Base-by-base conservation (phyloP, 2,329 filamentous ascomycete species). In the Claviceps sorghi region DNA sequence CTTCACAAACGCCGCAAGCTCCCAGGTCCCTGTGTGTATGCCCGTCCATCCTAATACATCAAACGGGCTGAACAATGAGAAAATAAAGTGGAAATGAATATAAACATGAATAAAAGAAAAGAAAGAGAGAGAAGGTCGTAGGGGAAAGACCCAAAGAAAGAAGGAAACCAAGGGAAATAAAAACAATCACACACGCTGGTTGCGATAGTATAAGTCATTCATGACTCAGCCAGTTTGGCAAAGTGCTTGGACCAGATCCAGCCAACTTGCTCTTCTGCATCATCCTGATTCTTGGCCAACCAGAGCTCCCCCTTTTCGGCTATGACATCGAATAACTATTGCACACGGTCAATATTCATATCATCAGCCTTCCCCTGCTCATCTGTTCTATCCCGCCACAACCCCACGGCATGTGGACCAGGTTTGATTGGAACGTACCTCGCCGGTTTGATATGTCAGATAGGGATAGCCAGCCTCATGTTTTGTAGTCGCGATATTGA, bases 231-330 rank as follows among this genome's bases (percentile, higher is more conserved):
- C 57, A 82, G 63, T 64, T 79, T 80, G 51, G 85, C 85, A 74
- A 98, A 98, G 71, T 98, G 93, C 68, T 96, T 96, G 62, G 90
- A 95, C 93, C 93, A 98, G 62, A 98, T 95, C 93, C 93, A 98
- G 50, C 93, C 93, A 36, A 97, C 83, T 58, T 82, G 77, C 58
- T 85, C 79, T 11, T 73, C 76, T 1, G 81, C 72, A 67, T 98
- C 93, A 63, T 98, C 93, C 69, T 98, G 93, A 65, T 98, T 98
- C 67, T 88, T 88, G 51, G 93, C 93, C 53, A 98, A 80, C 93
- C 93, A 98, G 48, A 97, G 77, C 72, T 98, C 93, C 57, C 93
- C 93, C 66, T 96, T 96, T 68, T 96, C 90, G 32, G 85, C 93
- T 63, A 98, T 88, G 51, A 98, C 85, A 69, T 91, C 86, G 62